Evolutionary conservation across 192 early-diverging fungal species (phyloP).

Genomic region (Helicostylum pulchrum): DNA sequence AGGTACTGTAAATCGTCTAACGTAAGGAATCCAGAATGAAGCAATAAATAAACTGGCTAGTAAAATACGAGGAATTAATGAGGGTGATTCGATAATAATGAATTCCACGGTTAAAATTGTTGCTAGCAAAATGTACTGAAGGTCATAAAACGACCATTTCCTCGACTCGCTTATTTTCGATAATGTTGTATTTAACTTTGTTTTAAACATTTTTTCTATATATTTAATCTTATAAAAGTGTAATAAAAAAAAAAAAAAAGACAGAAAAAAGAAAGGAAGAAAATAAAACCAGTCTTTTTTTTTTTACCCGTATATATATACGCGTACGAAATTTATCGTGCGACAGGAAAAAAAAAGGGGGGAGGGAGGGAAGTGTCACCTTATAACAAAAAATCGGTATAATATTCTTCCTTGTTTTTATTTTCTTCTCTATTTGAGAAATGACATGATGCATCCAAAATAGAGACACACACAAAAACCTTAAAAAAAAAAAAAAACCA

Average conservation of each 20-base stretch:
- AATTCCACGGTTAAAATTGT: constrained; percentile 37
- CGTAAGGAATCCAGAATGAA: constrained; percentile 32
- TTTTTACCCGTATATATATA: no score
- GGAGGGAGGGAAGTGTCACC: no score
- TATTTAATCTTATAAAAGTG: neutral
- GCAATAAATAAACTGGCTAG: constrained; percentile 3
- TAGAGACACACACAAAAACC: no score
- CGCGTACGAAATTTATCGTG: no score
- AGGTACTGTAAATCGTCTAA: constrained; percentile 47
- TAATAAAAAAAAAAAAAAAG: constrained; percentile 5
- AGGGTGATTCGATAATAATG: constrained; percentile 39
- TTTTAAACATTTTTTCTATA: constrained; percentile 1
- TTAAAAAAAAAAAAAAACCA: no score
- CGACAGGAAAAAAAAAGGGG: no score
- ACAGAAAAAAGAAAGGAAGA: neutral
- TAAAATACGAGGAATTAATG: constrained; percentile 18
- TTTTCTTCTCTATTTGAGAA: no score
- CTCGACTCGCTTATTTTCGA: neutral
- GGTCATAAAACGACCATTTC: constrained; percentile 39
- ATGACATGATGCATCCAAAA: no score
- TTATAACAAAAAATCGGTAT: no score
- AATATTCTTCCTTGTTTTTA: no score
- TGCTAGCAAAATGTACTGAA: constrained; percentile 47
- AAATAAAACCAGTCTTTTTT: neutral
- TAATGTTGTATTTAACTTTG: neutral